Conservation (phyloP, 208 protist species). For the Endotrypanum monterogeii region DNA sequence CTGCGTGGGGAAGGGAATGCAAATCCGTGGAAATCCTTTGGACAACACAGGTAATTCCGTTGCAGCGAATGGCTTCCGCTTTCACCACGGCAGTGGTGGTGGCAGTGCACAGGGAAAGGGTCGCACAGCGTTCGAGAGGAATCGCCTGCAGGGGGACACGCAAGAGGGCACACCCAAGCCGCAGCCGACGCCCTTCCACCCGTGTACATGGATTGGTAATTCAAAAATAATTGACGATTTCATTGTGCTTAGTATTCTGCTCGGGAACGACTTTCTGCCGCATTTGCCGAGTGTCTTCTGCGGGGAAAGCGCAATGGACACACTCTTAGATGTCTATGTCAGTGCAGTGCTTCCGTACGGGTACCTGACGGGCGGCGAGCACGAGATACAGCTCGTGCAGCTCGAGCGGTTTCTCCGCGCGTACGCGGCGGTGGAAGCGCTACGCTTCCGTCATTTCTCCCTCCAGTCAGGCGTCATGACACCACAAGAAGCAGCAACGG, state of each 20-base stretch:
- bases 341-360: conserved; percentile 76
- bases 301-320: conserved; percentile 78
- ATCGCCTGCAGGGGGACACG: background rate
- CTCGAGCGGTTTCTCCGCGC: conserved; percentile 61
- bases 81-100: conserved; percentile 14
- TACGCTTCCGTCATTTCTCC: conserved; percentile 61
- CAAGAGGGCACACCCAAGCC: background rate
- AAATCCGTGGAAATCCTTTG: conserved; percentile 17
- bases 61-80: conserved; percentile 64
- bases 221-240: conserved; percentile 87
- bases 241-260: conserved; percentile 70
- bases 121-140: background rate
- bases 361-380: conserved; percentile 67
- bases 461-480: conserved; percentile 43
- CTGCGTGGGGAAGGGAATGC: conserved; percentile 42
- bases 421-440: conserved; percentile 69
- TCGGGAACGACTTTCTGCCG: conserved; percentile 89
- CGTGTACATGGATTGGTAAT: conserved; percentile 66
- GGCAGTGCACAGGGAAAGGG: background rate
- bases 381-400: conserved; percentile 74
- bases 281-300: conserved; percentile 75
- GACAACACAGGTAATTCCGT: conserved; percentile 17
- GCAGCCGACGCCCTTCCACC: conserved; percentile 36
- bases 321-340: conserved; percentile 80
- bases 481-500: conserved; percentile 31